Evolutionary conservation across 306 rosid species (phyloP).

Genomic region (Fagus crenata): DNA sequence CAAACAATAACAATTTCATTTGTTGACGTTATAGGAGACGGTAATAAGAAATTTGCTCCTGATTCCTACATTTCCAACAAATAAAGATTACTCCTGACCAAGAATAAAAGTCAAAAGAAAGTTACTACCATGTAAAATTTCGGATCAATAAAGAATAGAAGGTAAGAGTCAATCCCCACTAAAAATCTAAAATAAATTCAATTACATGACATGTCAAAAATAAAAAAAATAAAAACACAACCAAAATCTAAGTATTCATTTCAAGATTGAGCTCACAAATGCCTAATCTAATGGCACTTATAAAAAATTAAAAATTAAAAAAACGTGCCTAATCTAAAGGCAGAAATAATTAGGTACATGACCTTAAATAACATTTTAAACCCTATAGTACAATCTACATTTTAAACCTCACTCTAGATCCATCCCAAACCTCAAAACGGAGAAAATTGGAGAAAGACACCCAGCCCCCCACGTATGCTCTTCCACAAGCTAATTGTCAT

Average conservation of each 20-base stretch:
- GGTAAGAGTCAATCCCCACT: neutral
- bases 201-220: neutral
- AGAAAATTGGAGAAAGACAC: too few relatives aligned
- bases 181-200: neutral
- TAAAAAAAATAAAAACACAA: neutral
- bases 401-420: too few relatives aligned
- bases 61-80: slow-evolving; percentile 75
- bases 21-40: slow-evolving; percentile 87
- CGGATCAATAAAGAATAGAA: slow-evolving; percentile 12
- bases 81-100: slow-evolving; percentile 1
- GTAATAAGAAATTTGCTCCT: slow-evolving; percentile 88
- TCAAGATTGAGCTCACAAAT: neutral
- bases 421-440: too few relatives aligned
- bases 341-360: neutral
- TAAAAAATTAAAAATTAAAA: too few relatives aligned
- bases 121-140: slow-evolving; percentile 22
- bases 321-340: neutral
- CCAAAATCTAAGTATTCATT: neutral
- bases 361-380: neutral
- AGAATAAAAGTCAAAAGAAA: slow-evolving; percentile 19
- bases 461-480: too few relatives aligned
- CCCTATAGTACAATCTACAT: too few relatives aligned
- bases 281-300: too few relatives aligned
- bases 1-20: slow-evolving; percentile 88
- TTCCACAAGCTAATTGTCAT: too few relatives aligned